These are phyloP conservation scores for Prunus kanzakura DNA, from an alignment of 306 rosid species.

Conservation along the genomic window DNA sequence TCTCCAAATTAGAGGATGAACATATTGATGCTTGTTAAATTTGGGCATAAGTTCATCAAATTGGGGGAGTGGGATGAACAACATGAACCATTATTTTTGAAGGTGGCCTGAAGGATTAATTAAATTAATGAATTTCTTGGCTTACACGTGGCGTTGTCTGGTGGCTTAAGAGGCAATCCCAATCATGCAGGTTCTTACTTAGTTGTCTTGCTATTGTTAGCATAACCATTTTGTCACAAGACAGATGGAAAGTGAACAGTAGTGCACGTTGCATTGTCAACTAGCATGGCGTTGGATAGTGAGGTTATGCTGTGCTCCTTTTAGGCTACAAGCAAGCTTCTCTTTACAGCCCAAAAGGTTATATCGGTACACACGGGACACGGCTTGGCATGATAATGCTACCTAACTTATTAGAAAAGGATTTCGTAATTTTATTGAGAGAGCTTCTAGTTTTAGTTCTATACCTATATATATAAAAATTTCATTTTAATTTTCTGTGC, in stretches of 20 bases:
- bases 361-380: not conserved
- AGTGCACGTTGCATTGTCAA: slow-evolving; percentile 57
- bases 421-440: too few relatives aligned
- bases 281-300: slow-evolving; percentile 35
- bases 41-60: too few relatives aligned
- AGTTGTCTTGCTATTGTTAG: too few relatives aligned
- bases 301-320: slow-evolving; percentile 14
- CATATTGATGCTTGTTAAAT: too few relatives aligned
- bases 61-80: not conserved
- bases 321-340: slow-evolving; percentile 35
- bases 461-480: too few relatives aligned
- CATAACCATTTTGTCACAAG: not conserved
- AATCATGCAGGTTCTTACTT: not conserved
- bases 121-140: not conserved
- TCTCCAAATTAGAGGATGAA: not conserved
- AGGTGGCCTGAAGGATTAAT: not conserved
- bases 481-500: too few relatives aligned
- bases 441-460: too few relatives aligned
- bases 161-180: not conserved
- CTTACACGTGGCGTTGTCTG: not conserved
- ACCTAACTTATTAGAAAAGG: too few relatives aligned
- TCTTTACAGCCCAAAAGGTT: slow-evolving; percentile 46
- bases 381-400: too few relatives aligned
- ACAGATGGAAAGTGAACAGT: slow-evolving; percentile 39
- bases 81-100: not conserved